phyloP scores from a whole-genome alignment of 768 basidiomycete species.

The Tricholoma flavovirens region DNA sequence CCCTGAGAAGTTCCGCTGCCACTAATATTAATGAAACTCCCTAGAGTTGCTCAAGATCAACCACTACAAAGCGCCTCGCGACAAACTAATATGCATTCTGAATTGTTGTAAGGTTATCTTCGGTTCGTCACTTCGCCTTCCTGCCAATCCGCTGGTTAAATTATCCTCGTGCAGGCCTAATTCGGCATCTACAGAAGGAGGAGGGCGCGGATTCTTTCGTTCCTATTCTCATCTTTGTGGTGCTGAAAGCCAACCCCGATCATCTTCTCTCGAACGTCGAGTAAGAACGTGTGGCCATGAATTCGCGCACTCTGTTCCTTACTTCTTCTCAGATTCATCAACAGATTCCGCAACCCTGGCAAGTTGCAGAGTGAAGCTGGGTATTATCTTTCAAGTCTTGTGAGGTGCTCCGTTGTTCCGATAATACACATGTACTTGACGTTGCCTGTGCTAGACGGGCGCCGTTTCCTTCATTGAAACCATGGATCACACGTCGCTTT shows the following conservation, averaged over 20 bases:
- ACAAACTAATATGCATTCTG: conserved; percentile 95
- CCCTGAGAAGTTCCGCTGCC: neutral
- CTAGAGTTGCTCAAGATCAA: conserved; percentile 93
- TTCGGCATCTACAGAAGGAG: conserved; percentile 79
- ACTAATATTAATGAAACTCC: neutral
- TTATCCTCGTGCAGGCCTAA: conserved; percentile 52
- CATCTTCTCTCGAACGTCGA: conserved; percentile 94
- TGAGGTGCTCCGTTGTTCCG: conserved; percentile 30
- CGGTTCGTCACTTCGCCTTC: conserved; percentile 48
- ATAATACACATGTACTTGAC: neutral
- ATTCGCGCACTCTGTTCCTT: neutral
- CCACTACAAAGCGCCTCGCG: conserved; percentile 97
- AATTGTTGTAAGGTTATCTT: conserved; percentile 99
- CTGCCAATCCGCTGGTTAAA: conserved; percentile 4
- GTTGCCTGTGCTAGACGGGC: conserved; percentile 59
- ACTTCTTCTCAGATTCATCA: conserved; percentile 69
- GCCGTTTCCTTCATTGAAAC: conserved; percentile 97
- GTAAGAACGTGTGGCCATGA: conserved; percentile 42
- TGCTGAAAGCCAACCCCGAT: conserved; percentile 90
- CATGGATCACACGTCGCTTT: conserved; percentile 92
- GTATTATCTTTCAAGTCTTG: conserved; percentile 94
- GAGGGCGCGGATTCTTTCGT: conserved; percentile 93
- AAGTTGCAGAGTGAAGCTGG: conserved; percentile 94
- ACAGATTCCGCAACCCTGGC: conserved; percentile 83
- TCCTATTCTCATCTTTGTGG: conserved; percentile 90